Evolutionary conservation across 2,329 filamentous ascomycete genomes (phyloP).

Genomic region (Ophiostoma tasmaniense): DNA sequence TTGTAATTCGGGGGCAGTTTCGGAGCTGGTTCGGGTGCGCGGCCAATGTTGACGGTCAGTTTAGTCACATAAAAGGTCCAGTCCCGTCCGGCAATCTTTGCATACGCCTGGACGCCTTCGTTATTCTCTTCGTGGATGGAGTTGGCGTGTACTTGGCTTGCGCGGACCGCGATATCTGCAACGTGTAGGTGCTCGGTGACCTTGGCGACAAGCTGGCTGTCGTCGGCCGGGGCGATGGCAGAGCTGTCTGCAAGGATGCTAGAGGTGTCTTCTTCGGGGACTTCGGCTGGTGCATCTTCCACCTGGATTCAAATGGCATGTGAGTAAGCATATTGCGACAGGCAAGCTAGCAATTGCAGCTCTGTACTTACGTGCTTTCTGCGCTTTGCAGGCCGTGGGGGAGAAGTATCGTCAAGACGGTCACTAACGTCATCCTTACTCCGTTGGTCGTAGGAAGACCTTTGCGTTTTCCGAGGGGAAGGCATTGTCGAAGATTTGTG

Average conservation of each 20-base stretch:
- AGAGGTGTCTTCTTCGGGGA: slow-evolving; percentile 38
- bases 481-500: slow-evolving; percentile 23
- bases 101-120: slow-evolving; percentile 63
- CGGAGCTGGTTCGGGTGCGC: slow-evolving; percentile 47
- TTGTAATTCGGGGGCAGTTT: slow-evolving; percentile 32
- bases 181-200: slow-evolving; percentile 43
- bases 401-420: slow-evolving; percentile 44
- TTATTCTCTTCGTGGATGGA: slow-evolving; percentile 52
- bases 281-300: slow-evolving; percentile 36
- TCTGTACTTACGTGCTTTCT: slow-evolving; percentile 48
- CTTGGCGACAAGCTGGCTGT: slow-evolving; percentile 48
- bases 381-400: slow-evolving; percentile 54
- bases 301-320: slow-evolving; percentile 25
- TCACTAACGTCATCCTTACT: slow-evolving; percentile 26
- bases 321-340: slow-evolving; percentile 2
- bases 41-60: slow-evolving; percentile 67
- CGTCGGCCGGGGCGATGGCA: slow-evolving; percentile 34
- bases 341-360: neutral
- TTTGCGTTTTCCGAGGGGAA: slow-evolving; percentile 28
- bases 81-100: slow-evolving; percentile 70
- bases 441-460: slow-evolving; percentile 26
- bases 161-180: slow-evolving; percentile 44
- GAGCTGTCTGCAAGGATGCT: slow-evolving; percentile 36
- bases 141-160: slow-evolving; percentile 55
- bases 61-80: slow-evolving; percentile 81